Evolutionary conservation across 1,139 yeast genomes (phyloP), one percentile per base, ranked within the genome.

Genomic region (Casaregolazyma lundiana): DNA sequence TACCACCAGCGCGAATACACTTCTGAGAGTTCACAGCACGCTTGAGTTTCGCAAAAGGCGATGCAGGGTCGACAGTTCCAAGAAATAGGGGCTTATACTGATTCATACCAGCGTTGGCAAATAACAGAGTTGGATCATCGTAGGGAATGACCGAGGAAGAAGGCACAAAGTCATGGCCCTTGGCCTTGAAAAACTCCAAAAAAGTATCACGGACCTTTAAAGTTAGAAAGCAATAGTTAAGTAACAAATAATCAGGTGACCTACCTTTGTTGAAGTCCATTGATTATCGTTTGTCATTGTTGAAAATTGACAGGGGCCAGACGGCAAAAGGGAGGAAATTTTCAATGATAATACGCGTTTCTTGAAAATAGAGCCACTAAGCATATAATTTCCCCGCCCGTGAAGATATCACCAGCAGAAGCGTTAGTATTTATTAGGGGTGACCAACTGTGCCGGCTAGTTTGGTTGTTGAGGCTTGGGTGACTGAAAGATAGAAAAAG

Each of bases 1-100:
- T 92, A 66, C 99, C 99, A 67, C 99, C 99, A 36, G 99, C 99
- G 72, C 99, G 83, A 61, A 92, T 90, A 78, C 97, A 92, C 70
- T 92, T 92, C 65, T 92, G 99, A 13, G 97, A 88, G 74, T 92
- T 92, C 60, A 78, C 85, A 40, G 98, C 96, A 60, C 97, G 78
- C 64, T 84, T 87, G 68, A 92, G 75, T 54, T 73, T 74, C 59
- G 88, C 84, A 60, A 92, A 84, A 45, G 88, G 94, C 37, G 95
- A 84, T 20, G 92, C 73, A 35, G 98, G 98, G 58, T 94, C 97
- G 40, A 88, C 97, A 3, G 97, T 90, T 46, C 99, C 99, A 61
- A 89, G 74, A 67, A 92, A 92, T 58, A 92, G 90, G 17, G 97
- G 96, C 70, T 92, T 92, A 70, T 89, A 92, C 71, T 92, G 99